Base-by-base conservation (phyloP, 768 basidiomycete species). In the Tylopilus sp. region DNA sequence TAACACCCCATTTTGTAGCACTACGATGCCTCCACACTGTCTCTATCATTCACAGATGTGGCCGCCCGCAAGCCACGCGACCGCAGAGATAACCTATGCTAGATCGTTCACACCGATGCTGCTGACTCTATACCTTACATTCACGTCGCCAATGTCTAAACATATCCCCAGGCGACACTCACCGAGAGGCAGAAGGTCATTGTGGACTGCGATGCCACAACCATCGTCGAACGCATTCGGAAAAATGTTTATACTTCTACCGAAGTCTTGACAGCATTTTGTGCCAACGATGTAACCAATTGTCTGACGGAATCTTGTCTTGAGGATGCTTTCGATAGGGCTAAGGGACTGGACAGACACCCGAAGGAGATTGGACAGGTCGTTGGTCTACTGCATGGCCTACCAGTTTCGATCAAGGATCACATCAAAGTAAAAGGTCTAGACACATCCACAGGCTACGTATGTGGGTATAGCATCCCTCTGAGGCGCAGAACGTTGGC, bases 241-340 rank as follows among this genome's bases (percentile, higher is more conserved):
- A 53, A 59, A 38, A 49, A 57, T 16, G 46, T 58, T 30, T 63
- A 64, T 49, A 64, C 66, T 34, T 53, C 66, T 28, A 56, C 60
- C 34, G 50, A 70, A 30, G 64, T 64, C 30, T 54, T 70, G 46
- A 58, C 29, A 22, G 68, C 70, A 53, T 45, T 56, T n/a, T 59
- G 59, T 7, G 58, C 69, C n/a, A 71, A 70, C 45, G 59, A 70
- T 30, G 52, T 63, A 48, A 78, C 78, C 7, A 80, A 80, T 56
- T 83, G 82, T 59, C 64, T 83, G 22, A 79, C 81, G 16, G 82
- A 85, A 55, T 78, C 84, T 45, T 83, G 82, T 55, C 71, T 83
- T 54, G 76, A 79, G 21, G 72, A 78, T n/a, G 79, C 75, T 4
- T 65, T 81, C 38, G 55, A 64, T 47, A 70, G 75, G 37, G 84